These are phyloP conservation scores for Marvania coccoides DNA, from an alignment of 139 green algal genomes.

Conservation along the genomic window DNA sequence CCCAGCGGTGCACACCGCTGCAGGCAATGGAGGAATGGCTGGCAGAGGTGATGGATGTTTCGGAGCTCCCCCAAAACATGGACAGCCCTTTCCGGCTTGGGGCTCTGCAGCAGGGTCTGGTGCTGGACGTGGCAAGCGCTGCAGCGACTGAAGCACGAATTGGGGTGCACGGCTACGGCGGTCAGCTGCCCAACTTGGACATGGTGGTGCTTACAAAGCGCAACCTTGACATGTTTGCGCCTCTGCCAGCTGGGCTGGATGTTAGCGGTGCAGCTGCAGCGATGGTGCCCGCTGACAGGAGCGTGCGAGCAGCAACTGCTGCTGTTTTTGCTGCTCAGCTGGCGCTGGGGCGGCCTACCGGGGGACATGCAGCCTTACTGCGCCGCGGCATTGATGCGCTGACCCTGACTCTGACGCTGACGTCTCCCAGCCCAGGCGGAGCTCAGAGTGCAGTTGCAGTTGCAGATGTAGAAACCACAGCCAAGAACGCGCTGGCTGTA, in stretches of 20 bases:
- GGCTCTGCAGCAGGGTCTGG: slow-evolving; percentile 63
- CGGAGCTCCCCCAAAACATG: slow-evolving; percentile 23
- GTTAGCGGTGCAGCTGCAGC: not conserved
- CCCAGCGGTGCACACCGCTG: not conserved
- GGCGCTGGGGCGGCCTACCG: slow-evolving; percentile 1
- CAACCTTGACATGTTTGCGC: slow-evolving; percentile 10
- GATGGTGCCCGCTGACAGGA: not conserved
- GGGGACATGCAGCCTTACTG: slow-evolving; percentile 55
- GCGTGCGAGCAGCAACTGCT: not conserved
- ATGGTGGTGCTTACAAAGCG: slow-evolving; percentile 48
- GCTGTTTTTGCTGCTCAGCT: slow-evolving; percentile 1
- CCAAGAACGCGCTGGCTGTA: not conserved
- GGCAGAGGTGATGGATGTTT: not conserved
- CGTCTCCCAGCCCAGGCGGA: not conserved
- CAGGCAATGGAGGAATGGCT: not conserved
- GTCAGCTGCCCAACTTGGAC: slow-evolving; percentile 74
- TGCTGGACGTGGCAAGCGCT: slow-evolving; percentile 39
- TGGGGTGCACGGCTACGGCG: slow-evolving; percentile 41
- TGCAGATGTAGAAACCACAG: not conserved
- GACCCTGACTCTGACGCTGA: slow-evolving; percentile 33
- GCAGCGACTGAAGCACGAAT: slow-evolving; percentile 27
- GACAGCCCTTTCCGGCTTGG: slow-evolving; percentile 11
- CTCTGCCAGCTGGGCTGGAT: not conserved
- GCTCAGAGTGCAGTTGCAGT: not conserved
- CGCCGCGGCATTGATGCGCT: slow-evolving; percentile 50